Conservation (phyloP, 306 rosid species). For the Cucurbita pepo region DNA sequence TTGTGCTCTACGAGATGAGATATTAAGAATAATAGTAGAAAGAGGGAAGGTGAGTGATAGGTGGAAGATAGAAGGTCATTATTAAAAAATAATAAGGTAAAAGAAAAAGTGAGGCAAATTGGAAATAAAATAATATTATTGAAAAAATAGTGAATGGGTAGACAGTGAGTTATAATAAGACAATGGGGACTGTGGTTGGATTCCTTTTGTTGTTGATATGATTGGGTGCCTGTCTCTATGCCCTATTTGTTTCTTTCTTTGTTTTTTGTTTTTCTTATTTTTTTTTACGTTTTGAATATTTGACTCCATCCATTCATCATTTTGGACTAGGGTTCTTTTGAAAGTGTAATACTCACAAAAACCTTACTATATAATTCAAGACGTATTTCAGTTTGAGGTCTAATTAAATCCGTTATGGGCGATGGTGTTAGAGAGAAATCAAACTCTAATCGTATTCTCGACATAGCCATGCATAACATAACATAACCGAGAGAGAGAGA, state of each 20-base stretch:
- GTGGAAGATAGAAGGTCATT: neutral
- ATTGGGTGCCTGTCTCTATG: constrained; percentile 3
- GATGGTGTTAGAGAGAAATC: too few relatives aligned
- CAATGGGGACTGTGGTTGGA: neutral
- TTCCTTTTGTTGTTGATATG: constrained; percentile 5
- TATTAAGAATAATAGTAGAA: neutral
- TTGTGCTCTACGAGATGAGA: neutral
- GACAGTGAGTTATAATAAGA: neutral
- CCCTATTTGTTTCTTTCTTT: neutral
- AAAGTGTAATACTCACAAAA: too few relatives aligned
- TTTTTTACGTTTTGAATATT: neutral
- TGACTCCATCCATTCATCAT: neutral
- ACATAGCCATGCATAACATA: too few relatives aligned
- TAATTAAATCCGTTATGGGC: too few relatives aligned
- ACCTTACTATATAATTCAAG: too few relatives aligned
- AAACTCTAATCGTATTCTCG: too few relatives aligned
- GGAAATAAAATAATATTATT: neutral
- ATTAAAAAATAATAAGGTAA: neutral
- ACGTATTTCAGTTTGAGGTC: too few relatives aligned
- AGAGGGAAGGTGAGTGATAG: neutral
- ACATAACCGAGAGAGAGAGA: too few relatives aligned
- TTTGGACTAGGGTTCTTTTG: neutral
- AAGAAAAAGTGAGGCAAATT: neutral
- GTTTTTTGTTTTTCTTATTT: neutral
- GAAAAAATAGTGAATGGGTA: neutral